Conservation (phyloP, 208 protist genomes). For the Wallacemonas collosoma region DNA sequence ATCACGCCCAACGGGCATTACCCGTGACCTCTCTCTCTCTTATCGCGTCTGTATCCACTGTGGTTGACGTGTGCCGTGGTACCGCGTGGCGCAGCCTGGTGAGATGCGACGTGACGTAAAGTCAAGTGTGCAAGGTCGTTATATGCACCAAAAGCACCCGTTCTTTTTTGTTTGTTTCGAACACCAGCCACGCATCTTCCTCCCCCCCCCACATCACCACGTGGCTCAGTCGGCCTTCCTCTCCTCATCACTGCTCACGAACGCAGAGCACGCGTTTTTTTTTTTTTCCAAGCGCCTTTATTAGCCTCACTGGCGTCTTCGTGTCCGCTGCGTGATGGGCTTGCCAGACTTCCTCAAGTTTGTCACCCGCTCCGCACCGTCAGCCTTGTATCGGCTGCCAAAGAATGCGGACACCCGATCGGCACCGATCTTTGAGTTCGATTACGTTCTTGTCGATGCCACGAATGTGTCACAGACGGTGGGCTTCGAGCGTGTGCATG, state of each 20-base stretch:
- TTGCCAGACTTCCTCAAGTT: conserved; percentile 89
- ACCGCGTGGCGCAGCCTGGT: no score
- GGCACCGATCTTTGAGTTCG: conserved; percentile 38
- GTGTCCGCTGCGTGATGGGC: conserved; percentile 41
- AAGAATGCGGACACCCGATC: neutral
- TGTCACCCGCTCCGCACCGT: conserved; percentile 58
- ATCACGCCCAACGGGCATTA: no score
- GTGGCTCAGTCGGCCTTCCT: no score
- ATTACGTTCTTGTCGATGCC: conserved; percentile 86
- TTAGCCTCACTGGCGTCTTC: no score
- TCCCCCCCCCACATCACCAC: neutral
- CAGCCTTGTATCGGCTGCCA: conserved; percentile 61
- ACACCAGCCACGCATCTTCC: neutral
- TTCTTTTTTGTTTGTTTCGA: no score
- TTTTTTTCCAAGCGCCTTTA: neutral
- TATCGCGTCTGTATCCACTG: no score
- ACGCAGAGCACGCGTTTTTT: neutral
- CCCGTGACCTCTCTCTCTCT: no score
- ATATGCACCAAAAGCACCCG: no score
- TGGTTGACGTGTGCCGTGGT: no score
- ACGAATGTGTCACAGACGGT: conserved; percentile 82
- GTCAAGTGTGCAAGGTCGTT: no score
- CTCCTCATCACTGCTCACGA: no score
- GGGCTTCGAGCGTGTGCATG: conserved; percentile 51
- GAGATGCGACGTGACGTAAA: no score